These are phyloP conservation scores for Ganoderma sp. DNA, from an alignment of 1,284 basidiomycete species.

Conservation along the genomic window DNA sequence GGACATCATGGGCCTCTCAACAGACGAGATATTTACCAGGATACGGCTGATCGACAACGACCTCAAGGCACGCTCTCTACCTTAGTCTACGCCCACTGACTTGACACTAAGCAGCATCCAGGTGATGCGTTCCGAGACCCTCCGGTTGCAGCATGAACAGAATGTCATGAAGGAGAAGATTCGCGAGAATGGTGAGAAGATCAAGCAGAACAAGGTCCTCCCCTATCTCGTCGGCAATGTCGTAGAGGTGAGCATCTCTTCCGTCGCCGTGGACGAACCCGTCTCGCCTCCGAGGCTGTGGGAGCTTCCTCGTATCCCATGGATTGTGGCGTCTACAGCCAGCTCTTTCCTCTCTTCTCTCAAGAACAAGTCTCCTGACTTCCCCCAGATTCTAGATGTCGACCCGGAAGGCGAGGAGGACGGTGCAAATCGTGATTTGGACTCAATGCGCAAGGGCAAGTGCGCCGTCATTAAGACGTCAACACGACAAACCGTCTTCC, in stretches of 20 bases:
- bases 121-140: constrained; percentile 95
- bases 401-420: constrained; percentile 94
- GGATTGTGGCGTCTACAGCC: neutral
- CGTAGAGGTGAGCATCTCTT: constrained; percentile 72
- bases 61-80: constrained; percentile 70
- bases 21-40: constrained; percentile 87
- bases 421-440: constrained; percentile 91
- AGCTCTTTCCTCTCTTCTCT: neutral
- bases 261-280: neutral
- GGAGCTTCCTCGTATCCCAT: neutral
- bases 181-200: constrained; percentile 97
- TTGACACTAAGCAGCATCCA: constrained; percentile 39
- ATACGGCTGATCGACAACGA: constrained; percentile 94
- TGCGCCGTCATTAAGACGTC: constrained; percentile 99
- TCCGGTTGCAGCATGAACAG: constrained; percentile 93
- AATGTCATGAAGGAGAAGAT: constrained; percentile 98
- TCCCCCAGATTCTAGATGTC: constrained; percentile 87
- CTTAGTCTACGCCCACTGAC: no score
- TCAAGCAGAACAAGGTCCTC: constrained; percentile 99
- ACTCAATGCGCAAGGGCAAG: constrained; percentile 94
- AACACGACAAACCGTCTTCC: constrained; percentile 97
- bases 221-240: constrained; percentile 99
- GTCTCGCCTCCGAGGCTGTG: neutral
- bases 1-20: constrained; percentile 73
- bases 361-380: constrained; percentile 6